Conservation (phyloP, 1,139 yeast genomes). For the Protomyces pachydermus region DNA sequence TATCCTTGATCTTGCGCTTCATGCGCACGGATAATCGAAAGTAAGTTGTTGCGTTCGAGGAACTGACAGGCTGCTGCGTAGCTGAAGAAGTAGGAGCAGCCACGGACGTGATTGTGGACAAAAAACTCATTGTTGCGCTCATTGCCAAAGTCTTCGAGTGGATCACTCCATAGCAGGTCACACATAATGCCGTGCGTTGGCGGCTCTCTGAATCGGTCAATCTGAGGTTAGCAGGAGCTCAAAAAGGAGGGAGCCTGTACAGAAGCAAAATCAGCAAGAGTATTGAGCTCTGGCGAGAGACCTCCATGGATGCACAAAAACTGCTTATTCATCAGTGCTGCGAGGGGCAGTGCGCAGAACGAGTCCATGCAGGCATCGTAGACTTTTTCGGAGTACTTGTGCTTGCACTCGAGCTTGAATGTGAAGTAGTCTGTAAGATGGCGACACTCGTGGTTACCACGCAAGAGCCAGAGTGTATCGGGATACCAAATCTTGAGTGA, state of each 20-base stretch:
- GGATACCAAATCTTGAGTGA: conserved; percentile 77
- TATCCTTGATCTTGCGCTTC: conserved; percentile 95
- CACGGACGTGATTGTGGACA: conserved; percentile 70
- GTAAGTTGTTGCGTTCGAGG: conserved; percentile 68
- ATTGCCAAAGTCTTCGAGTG: conserved; percentile 78
- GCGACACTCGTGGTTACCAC: conserved; percentile 95
- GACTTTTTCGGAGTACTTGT: conserved; percentile 64
- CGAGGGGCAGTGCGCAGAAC: conserved; percentile 83
- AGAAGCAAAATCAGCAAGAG: conserved; percentile 57
- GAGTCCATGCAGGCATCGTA: conserved; percentile 75
- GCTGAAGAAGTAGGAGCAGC: conserved; percentile 88
- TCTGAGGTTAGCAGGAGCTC: conserved; percentile 43
- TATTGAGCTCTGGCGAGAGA: conserved; percentile 75
- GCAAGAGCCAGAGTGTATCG: conserved; percentile 66
- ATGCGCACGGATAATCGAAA: conserved; percentile 88
- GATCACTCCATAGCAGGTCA: conserved; percentile 95
- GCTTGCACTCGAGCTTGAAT: conserved; percentile 82
- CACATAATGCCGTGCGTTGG: conserved; percentile 94
- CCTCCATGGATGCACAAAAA: conserved; percentile 98
- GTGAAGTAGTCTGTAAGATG: conserved; percentile 94
- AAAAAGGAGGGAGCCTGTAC: neutral
- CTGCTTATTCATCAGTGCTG: conserved; percentile 91
- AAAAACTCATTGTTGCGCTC: conserved; percentile 57
- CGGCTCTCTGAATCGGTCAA: conserved; percentile 80
- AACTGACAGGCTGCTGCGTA: conserved; percentile 80